Evolutionary conservation across 2,329 filamentous ascomycete species (phyloP), one percentile per base, ranked within the genome.

Genomic region (Acephala macrosclerotiorum): DNA sequence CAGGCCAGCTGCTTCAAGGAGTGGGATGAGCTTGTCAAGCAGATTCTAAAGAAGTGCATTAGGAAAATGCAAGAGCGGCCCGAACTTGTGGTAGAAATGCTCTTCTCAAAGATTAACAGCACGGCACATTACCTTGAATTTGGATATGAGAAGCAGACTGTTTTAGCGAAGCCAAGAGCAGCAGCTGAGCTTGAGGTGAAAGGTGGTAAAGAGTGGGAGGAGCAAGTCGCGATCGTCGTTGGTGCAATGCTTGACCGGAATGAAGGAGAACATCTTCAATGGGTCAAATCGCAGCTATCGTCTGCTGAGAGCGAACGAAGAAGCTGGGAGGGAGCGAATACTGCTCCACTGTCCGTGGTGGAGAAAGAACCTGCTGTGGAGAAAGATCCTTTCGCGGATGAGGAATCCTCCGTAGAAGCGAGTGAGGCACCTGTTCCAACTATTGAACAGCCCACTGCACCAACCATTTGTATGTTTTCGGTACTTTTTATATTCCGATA

Each of bases 61-160:
- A 94, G 91, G 75, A 97, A 96, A 79, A 85, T 98, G 1, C 87
- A 96, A 67, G 89, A 97, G 71, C 87, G 94, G 51, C 94, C 94
- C 0, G 92, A 95, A 68, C 82, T 97, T 47, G 85, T 97, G 58
- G 90, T 96, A 0, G 96, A 99, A 79, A 88, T 99, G 84, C 83
- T 99, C 16, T 99, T 99, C 79, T 97, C 92, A 77, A 99, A 99
- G 78, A 91, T 94, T 64, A 90, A 89, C 60, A 86, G 87, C 55
- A 97, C 93, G 0, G 86, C 93, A 0, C 93, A 92, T 78, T 98
- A 93, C 76, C 85, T 99, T 5, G 94, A 98, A 75, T 94, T 94
- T 74, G 96, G 96, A 0, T 91, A 93, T 72, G 94, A 97, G 74
- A 92, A 90, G 75, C 93, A 95, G 70, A 87, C 90, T 0, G 77